Evolutionary conservation across 495 filamentous ascomycete species (phyloP).

Genomic region (Neurospora sp.): DNA sequence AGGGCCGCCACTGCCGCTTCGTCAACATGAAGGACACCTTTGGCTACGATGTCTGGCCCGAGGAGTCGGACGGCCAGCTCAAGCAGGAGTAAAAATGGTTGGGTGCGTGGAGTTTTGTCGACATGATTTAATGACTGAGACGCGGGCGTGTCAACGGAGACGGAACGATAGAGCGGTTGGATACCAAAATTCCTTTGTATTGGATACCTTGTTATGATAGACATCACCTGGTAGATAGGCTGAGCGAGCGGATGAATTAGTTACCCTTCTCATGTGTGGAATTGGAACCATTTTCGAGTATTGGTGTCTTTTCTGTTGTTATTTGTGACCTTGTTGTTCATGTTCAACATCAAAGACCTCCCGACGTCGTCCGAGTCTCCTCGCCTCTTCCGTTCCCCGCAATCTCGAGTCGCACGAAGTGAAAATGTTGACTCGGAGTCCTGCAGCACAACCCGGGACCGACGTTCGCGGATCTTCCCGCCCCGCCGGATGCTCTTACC

Average conservation of each 20-base stretch:
- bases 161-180: neutral
- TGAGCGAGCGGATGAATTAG: neutral
- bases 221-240: neutral
- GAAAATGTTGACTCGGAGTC: neutral
- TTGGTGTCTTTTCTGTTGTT: neutral
- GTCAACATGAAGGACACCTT: constrained; percentile 72
- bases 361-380: neutral
- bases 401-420: neutral
- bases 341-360: neutral
- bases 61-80: constrained; percentile 22
- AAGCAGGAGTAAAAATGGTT: neutral
- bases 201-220: neutral
- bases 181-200: neutral
- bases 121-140: neutral
- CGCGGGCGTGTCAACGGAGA: neutral
- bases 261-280: neutral
- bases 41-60: constrained; percentile 41
- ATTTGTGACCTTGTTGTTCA: neutral
- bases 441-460: neutral
- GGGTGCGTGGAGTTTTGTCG: neutral
- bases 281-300: neutral
- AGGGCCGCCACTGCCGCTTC: constrained; percentile 51
- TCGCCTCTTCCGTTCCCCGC: neutral
- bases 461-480: neutral
- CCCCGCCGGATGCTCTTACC: neutral